Percentiles rank a stretch among this genome's conserved stretches.
Evolutionary conservation across 2,329 filamentous ascomycete genomes (phyloP).

Genomic region (Hymenoscyphus scutula): DNA sequence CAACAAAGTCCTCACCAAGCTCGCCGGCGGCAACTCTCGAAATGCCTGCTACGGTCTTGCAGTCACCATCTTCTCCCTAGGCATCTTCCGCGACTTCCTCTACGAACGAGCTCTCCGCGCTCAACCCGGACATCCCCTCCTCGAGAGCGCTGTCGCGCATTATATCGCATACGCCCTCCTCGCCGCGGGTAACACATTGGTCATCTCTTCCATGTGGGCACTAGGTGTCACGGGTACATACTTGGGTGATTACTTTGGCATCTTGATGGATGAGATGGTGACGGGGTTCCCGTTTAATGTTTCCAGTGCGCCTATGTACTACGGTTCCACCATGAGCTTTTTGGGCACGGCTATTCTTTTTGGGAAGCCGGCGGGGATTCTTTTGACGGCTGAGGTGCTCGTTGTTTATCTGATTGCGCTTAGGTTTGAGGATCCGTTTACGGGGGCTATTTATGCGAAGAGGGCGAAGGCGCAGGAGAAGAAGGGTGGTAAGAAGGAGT

Average conservation of each 20-base stretch:
- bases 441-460: conserved; percentile 87
- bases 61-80: conserved; percentile 83
- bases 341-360: conserved; percentile 80
- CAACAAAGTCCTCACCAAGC: conserved; percentile 82
- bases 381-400: conserved; percentile 73
- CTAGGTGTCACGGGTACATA: conserved; percentile 95
- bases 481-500: conserved; percentile 33
- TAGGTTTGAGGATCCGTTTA: conserved; percentile 91
- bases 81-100: conserved; percentile 81
- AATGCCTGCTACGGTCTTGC: conserved; percentile 88
- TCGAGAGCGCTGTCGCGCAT: conserved; percentile 58
- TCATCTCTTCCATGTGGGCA: conserved; percentile 85
- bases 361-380: conserved; percentile 81
- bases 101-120: conserved; percentile 81
- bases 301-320: conserved; percentile 91
- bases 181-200: conserved; percentile 74
- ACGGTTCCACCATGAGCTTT: conserved; percentile 90
- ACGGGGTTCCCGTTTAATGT: conserved; percentile 96
- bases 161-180: conserved; percentile 71
- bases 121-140: conserved; percentile 71
- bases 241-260: conserved; percentile 97
- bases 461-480: conserved; percentile 57
- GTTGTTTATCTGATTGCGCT: conserved; percentile 78
- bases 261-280: conserved; percentile 92
- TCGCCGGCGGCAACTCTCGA: conserved; percentile 75